These are phyloP conservation scores for Thymus quinquecostatus DNA, from an alignment of 257 asterid species.

Conservation along the genomic window DNA sequence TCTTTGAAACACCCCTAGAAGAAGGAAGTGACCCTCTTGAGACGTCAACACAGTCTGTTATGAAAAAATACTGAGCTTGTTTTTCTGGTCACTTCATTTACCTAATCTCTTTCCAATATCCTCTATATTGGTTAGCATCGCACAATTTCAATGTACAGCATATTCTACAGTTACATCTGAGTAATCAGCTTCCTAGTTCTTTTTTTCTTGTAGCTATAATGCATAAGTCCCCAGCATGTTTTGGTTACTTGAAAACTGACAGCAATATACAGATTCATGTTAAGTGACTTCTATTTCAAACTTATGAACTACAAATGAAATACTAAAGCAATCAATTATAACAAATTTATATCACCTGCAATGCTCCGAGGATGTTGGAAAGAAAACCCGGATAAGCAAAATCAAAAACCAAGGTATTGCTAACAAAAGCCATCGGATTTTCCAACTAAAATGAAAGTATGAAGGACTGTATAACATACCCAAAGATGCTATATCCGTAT, in stretches of 20 bases:
- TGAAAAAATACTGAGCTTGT: too few relatives aligned
- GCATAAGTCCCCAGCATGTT: background rate
- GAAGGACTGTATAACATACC: slow-evolving; percentile 47
- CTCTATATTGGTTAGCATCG: too few relatives aligned
- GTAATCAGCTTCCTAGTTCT: too few relatives aligned
- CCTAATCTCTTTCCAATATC: too few relatives aligned
- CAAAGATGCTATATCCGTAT: slow-evolving; percentile 87
- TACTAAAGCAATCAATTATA: slow-evolving; percentile 9
- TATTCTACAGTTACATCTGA: too few relatives aligned
- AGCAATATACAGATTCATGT: slow-evolving; percentile 2
- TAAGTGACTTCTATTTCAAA: slow-evolving; percentile 10
- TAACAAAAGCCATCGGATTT: background rate
- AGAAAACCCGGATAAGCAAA: background rate
- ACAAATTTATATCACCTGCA: background rate
- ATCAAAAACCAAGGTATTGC: slow-evolving; percentile 23
- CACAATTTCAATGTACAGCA: too few relatives aligned
- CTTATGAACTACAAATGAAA: background rate
- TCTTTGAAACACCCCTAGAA: slow-evolving; percentile 4
- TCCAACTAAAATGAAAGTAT: slow-evolving; percentile 7
- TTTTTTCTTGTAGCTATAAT: background rate
- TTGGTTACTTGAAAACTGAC: slow-evolving; percentile 13
- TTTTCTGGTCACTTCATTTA: too few relatives aligned
- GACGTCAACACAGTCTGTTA: background rate
- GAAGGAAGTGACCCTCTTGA: slow-evolving; percentile 4
- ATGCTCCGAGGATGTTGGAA: background rate